Percentiles rank a stretch among this genome's conserved stretches.
phyloP scores from a whole-genome alignment of 495 filamentous ascomycete species.

The Parathielavia hyrcaniae region DNA sequence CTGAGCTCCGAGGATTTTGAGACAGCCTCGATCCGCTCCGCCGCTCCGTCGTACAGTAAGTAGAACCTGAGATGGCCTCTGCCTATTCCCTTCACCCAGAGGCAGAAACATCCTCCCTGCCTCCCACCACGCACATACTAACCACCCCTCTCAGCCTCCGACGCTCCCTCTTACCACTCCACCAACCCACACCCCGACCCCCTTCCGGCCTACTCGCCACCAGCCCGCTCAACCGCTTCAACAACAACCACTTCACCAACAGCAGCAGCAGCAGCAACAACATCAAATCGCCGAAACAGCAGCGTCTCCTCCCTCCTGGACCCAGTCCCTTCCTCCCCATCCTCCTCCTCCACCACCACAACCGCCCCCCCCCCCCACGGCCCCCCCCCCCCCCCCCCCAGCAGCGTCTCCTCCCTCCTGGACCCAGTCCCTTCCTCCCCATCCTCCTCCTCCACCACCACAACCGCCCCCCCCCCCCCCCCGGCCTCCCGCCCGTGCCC shows the following conservation, averaged over 20 bases:
- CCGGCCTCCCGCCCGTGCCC: constrained; percentile 23
- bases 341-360: constrained; percentile 14
- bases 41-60: constrained; percentile 49
- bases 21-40: constrained; percentile 49
- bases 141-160: constrained; percentile 33
- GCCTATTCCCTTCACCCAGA: background rate
- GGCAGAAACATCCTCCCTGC: background rate
- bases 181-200: constrained; percentile 35
- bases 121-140: background rate
- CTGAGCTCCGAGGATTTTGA: constrained; percentile 44
- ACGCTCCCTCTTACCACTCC: constrained; percentile 46
- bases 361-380: constrained; percentile 39
- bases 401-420: constrained; percentile 23
- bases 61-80: background rate
- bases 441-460: constrained; percentile 8
- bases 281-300: background rate
- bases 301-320: constrained; percentile 20
- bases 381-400: constrained; percentile 21
- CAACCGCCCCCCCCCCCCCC: constrained; percentile 39
- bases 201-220: constrained; percentile 40
- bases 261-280: background rate
- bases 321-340: constrained; percentile 3
- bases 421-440: constrained; percentile 4
- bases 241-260: background rate
- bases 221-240: constrained; percentile 12